Base-by-base conservation (phyloP, 768 basidiomycete genomes). In the Leccinum subtestaceum region DNA sequence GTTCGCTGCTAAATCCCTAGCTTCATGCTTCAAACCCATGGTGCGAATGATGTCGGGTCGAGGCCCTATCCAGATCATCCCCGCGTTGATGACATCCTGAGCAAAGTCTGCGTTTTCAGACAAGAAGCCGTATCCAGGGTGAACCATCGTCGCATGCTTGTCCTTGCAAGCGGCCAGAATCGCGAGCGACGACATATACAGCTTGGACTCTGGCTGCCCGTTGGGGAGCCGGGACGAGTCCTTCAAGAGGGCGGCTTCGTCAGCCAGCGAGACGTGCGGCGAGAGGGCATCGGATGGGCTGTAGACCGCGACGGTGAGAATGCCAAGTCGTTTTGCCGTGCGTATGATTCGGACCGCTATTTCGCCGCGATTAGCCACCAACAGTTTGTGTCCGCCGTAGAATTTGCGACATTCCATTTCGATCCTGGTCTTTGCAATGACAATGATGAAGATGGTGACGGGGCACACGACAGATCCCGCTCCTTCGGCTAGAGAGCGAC, bases 321-420 rank as follows among this genome's bases (percentile, higher is more conserved):
- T 65, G 1, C 78, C 81, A 3, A 87, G 76, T 27, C 70, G 69
- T 51, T 78, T 77, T 2, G 84, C 85, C 0, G 86, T 83, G 53
- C 77, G 79, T 25, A 88, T 73, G 62, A 88, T 80, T 9, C 87
- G 82, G 13, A 84, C 76, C 9, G 86, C 87, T 53, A 89, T 89
- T 69, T 90, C 88, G 45, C 87, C 88, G 25, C 87, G 83, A 69
- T 90, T 89, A 19, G 85, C 86, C 59, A 90, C 75, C 60, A 89
- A 78, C 0, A 88, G 74, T 60, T 80, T 85, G 61, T 84, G 80
- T n/a, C 60, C 52, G 3, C 63, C 55, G 34, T 70, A 70, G 17
- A 61, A 38, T 34, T 51, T 12, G 43, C 59, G 63, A 49, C 56
- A 61, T 3, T 52, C 31, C 70, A 64, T 64, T 8, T 52, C 48